These are phyloP conservation scores for Corymbia maculata DNA, from an alignment of 345 rosid species.

Conservation along the genomic window DNA sequence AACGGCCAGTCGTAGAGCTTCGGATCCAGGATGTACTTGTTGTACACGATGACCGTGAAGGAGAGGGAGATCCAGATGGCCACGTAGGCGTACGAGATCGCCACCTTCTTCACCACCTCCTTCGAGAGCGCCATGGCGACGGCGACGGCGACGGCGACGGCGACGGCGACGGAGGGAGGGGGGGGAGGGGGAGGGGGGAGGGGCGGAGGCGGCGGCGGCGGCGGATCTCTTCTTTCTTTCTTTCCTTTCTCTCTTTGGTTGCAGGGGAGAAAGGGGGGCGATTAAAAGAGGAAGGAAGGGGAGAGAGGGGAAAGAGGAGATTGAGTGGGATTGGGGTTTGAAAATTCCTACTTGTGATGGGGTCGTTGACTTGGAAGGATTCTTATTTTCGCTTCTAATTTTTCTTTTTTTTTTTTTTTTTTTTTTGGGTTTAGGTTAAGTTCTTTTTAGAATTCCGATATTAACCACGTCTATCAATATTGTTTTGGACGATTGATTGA, in stretches of 20 bases:
- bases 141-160: constrained; percentile 15
- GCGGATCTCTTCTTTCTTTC: not conserved
- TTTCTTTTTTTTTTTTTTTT: rapidly evolving
- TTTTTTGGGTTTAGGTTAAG: not conserved
- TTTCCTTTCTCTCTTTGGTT: not conserved
- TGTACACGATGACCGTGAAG: constrained; percentile 38
- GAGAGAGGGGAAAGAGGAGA: not conserved
- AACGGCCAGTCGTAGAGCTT: constrained; percentile 40
- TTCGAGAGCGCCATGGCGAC: constrained; percentile 13
- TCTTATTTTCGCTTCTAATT: not conserved
- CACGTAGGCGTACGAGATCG: constrained; percentile 34
- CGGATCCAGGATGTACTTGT: constrained; percentile 39
- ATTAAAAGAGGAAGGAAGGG: not conserved
- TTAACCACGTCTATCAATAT: not conserved
- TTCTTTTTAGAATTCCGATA: not conserved
- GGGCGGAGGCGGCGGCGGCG: not conserved
- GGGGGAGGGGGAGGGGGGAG: not conserved
- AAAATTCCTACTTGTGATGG: not conserved
- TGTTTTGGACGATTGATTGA: not conserved
- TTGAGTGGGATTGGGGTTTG: not conserved
- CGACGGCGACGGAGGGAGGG: too few relatives aligned
- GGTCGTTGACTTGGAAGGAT: not conserved
- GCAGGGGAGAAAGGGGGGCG: not conserved
- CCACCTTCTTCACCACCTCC: constrained; percentile 14
- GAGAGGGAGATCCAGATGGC: constrained; percentile 44